Evolutionary conservation across 108 stramenopile genomes (phyloP), one percentile per base, ranked within the genome.

Genomic region (Skeletonema marinoi): DNA sequence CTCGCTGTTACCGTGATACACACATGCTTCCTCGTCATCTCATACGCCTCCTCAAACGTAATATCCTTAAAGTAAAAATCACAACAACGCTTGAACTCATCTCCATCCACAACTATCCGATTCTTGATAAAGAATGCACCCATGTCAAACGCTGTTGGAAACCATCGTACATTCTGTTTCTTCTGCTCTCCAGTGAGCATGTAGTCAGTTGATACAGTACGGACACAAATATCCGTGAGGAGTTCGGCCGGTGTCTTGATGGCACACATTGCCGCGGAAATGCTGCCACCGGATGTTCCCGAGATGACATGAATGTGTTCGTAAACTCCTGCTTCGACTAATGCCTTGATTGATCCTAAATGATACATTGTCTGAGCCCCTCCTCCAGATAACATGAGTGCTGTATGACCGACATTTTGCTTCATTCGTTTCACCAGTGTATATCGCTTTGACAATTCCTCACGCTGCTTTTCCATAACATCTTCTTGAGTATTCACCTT

Each of bases 291-390:
- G 1, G 94, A 96, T 13, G 96, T 96, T 36, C 96, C 96, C 7
- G 90, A 91, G 46, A 97, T 88, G 38, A 96, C 94, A 62, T 90
- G 84, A 50, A 97, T 92, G 14, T 92, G 82, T 33, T 94, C 79
- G 70, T 96, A 97, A 7, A 93, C 60, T 42, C 86, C 84, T 0
- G 86, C 79, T 44, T 96, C 91, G 25, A 96, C 86, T 29, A 97
- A 71, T 35, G 94, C 94, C 61, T 92, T 89, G 35, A 97, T 87
- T 17, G 93, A 90, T 25, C 97, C 97, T 6, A 94, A 66, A 74
- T 97, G 97, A 72, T 97, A 97, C 97, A 97, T 97, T 32, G 95
- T 92, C 61, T 94, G 93, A 4, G 95, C 93, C 41, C 97, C 97
- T 17, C 97, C 97, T 51, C 97, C 97, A 17, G 88, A 90, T 9